A percentile compares a stretch with the other conserved stretches of the same genome.
Conservation (phyloP, 345 rosid genomes). For the Eucalyptus cloeziana region DNA sequence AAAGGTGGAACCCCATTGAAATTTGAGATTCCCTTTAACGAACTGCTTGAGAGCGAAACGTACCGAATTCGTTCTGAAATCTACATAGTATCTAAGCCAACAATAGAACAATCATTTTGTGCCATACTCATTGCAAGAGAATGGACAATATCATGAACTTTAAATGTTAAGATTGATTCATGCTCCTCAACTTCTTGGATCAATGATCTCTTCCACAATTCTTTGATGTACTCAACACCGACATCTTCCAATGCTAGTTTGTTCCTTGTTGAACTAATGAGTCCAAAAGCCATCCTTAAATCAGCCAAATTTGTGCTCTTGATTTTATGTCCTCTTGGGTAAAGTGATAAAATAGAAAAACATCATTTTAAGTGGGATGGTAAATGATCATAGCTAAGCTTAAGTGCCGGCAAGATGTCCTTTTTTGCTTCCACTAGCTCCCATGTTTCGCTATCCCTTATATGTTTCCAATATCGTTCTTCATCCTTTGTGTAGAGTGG, state of each 20-base stretch:
- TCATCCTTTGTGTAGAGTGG: background rate
- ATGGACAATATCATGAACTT: background rate
- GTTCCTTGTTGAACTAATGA: background rate
- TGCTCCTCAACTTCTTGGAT: background rate
- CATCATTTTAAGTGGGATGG: background rate
- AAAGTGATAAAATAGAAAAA: background rate
- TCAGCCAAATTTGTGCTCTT: background rate
- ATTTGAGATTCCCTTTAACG: background rate
- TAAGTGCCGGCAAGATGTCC: background rate
- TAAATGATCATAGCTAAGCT: background rate
- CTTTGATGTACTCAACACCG: background rate
- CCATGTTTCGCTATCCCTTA: background rate
- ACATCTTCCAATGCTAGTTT: background rate
- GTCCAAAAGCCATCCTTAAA: background rate
- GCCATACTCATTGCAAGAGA: background rate
- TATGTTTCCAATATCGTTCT: background rate
- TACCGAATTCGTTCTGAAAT: background rate
- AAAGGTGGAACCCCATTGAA: background rate
- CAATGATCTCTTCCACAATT: background rate
- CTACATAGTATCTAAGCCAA: accelerated
- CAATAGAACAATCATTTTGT: background rate
- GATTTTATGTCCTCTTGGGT: background rate
- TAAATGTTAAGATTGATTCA: background rate
- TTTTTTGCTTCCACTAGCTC: background rate
- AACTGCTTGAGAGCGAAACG: accelerated